Evolutionary conservation across 2,329 filamentous ascomycete species (phyloP).

Genomic region (Paecilomyces niveus): DNA sequence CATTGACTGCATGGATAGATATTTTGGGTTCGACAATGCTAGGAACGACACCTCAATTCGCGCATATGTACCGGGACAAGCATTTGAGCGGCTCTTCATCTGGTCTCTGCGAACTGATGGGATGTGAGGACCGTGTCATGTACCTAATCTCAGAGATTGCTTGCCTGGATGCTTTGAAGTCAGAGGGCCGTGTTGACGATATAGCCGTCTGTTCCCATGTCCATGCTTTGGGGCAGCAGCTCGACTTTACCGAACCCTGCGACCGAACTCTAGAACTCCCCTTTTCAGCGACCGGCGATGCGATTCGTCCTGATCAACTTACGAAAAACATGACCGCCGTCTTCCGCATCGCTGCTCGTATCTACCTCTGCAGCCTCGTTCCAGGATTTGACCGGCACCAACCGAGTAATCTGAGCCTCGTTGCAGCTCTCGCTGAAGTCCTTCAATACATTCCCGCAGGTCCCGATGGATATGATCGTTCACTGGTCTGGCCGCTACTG

Average conservation of each 20-base stretch:
- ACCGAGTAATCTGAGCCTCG: slow-evolving; percentile 65
- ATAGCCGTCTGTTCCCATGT: slow-evolving; percentile 85
- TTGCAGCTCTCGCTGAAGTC: slow-evolving; percentile 68
- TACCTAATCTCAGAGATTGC: slow-evolving; percentile 97
- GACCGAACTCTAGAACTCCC: slow-evolving; percentile 54
- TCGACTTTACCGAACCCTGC: slow-evolving; percentile 69
- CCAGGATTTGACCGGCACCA: slow-evolving; percentile 77
- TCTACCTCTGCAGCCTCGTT: slow-evolving; percentile 94
- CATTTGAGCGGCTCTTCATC: slow-evolving; percentile 61
- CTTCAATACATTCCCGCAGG: slow-evolving; percentile 80
- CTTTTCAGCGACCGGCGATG: slow-evolving; percentile 53
- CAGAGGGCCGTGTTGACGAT: slow-evolving; percentile 69
- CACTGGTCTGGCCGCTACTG: slow-evolving; percentile 87
- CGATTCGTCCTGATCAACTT: slow-evolving; percentile 74
- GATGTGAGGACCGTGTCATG: slow-evolving; percentile 95
- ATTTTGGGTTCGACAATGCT: slow-evolving; percentile 92
- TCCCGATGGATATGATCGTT: slow-evolving; percentile 76
- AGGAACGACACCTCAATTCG: slow-evolving; percentile 76
- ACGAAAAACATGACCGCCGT: slow-evolving; percentile 82
- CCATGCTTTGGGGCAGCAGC: slow-evolving; percentile 76
- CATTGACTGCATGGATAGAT: slow-evolving; percentile 82
- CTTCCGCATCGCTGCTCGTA: slow-evolving; percentile 85
- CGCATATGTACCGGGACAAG: slow-evolving; percentile 93
- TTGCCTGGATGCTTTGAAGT: slow-evolving; percentile 84
- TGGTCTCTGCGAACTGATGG: slow-evolving; percentile 89